Evolutionary conservation across 352 stramenopile species (phyloP).

Genomic region (Phytophthora lateralis): DNA sequence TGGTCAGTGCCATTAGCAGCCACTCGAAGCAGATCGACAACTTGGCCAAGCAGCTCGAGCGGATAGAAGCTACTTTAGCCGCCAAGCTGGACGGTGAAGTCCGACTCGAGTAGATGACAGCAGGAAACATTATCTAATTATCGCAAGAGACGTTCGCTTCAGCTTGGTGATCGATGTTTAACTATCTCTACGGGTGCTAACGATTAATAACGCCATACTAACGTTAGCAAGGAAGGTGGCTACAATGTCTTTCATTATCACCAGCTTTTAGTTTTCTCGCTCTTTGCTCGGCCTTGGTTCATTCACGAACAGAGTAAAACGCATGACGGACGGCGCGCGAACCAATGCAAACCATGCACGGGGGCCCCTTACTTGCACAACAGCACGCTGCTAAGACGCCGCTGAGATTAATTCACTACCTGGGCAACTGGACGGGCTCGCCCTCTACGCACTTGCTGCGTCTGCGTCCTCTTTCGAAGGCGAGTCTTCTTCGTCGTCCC

Average conservation of each 20-base stretch:
- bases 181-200: background rate
- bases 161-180: background rate
- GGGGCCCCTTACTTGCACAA: conserved; percentile 34
- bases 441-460: conserved; percentile 39
- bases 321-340: conserved; percentile 24
- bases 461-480: conserved; percentile 31
- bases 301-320: conserved; percentile 31
- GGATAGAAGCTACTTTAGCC: conserved; percentile 74
- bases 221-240: background rate
- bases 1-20: conserved; percentile 76
- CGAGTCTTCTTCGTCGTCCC: conserved; percentile 26
- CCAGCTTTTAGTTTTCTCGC: conserved; percentile 12
- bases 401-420: conserved; percentile 36
- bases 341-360: conserved; percentile 20
- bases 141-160: conserved; percentile 5
- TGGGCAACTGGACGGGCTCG: conserved; percentile 28
- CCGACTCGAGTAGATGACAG: conserved; percentile 16
- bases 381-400: conserved; percentile 20
- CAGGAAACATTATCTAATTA: conserved; percentile 22
- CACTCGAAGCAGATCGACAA: conserved; percentile 84
- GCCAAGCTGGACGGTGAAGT: conserved; percentile 50
- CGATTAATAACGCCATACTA: background rate
- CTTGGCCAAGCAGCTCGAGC: conserved; percentile 78
- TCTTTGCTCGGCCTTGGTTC: conserved; percentile 22
- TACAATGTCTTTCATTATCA: conserved; percentile 33